A percentile compares a stretch with the other conserved stretches of the same genome.
Evolutionary conservation across 2,329 filamentous ascomycete species (phyloP).

Genomic region (Fusarium hostae): DNA sequence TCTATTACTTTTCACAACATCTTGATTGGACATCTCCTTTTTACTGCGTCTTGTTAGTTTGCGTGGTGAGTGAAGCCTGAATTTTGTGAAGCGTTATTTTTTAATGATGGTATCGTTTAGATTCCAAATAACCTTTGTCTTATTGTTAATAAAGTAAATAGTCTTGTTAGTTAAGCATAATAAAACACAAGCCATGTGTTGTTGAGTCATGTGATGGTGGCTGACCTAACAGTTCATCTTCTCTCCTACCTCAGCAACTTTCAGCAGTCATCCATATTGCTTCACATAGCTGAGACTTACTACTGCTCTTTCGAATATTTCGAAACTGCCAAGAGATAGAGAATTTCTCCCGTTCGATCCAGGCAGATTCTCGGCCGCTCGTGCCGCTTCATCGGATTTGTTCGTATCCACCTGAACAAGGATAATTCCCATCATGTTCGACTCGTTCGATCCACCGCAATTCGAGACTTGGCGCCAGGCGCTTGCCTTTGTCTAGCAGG

Average conservation of each 20-base stretch:
- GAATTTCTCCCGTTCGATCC: neutral
- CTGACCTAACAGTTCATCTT: neutral
- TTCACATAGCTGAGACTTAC: neutral
- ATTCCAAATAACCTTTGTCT: neutral
- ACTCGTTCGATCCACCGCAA: slow-evolving; percentile 19
- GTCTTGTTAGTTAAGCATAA: slow-evolving; percentile 14
- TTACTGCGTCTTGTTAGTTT: neutral
- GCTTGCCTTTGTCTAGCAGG: slow-evolving; percentile 5
- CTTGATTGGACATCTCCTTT: slow-evolving; percentile 6
- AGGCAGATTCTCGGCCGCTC: slow-evolving; percentile 6
- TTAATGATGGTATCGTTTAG: neutral
- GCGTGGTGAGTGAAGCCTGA: neutral
- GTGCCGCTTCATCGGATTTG: neutral
- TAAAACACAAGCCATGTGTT: neutral
- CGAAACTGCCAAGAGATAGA: neutral
- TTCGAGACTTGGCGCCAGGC: slow-evolving; percentile 23
- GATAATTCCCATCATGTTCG: slow-evolving; percentile 16
- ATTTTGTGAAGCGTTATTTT: neutral
- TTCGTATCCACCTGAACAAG: slow-evolving; percentile 21
- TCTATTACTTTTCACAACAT: neutral
- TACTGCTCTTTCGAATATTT: neutral
- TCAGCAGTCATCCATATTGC: neutral
- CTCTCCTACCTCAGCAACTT: neutral
- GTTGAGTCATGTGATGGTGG: slow-evolving; percentile 11
- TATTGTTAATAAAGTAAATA: neutral